Base-by-base conservation (phyloP, 306 rosid genomes). In the Glycine latifolia region DNA sequence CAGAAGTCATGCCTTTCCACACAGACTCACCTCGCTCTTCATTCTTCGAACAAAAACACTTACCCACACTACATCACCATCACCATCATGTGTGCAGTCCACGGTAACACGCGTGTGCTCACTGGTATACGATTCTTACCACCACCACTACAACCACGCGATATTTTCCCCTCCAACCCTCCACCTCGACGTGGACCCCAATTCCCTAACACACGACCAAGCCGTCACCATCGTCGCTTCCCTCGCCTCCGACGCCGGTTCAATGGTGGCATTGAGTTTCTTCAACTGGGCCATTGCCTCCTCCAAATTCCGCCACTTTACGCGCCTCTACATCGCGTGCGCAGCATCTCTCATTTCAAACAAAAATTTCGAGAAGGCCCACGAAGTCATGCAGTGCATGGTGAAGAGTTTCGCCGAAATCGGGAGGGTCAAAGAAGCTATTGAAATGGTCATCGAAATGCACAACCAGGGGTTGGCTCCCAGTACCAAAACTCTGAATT, bases 361-460 rank as follows among this genome's bases (percentile, higher is more conserved):
- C 73, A 79, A 89, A 1, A 95, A 93, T 77, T 76, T 63, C 67
- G 92, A 85, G 85, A 87, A 88, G 84, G 97, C 92, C 72, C 88
- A 84, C 78, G 90, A 89, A 56, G 98, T 93, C 33, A 83, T 95
- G 83, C 86, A 75, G 74, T 88, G 89, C 74, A 91, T 91, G 98
- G 85, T 95, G 6, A 69, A 62, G 72, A 83, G 46, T 81, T 93
- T 95, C 47, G 75, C 91, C 11, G 90, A 95, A 88, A 79, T 91
- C 78, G 93, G 89, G 83, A 91, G 86, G 85, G 80, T 93, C n/a
- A 93, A 88, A 73, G 99, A 93, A 83, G 97, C 97, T 4, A 87
- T 86, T 15, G 92, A 95, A 52, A 90, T 89, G 88, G 83, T 95
- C 26, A 81, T 90, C 71, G 97, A 93, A 73, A 86, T 95, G 90